phyloP scores from a whole-genome alignment of 2,329 filamentous ascomycete species.

The Dothideomycetes sp. region DNA sequence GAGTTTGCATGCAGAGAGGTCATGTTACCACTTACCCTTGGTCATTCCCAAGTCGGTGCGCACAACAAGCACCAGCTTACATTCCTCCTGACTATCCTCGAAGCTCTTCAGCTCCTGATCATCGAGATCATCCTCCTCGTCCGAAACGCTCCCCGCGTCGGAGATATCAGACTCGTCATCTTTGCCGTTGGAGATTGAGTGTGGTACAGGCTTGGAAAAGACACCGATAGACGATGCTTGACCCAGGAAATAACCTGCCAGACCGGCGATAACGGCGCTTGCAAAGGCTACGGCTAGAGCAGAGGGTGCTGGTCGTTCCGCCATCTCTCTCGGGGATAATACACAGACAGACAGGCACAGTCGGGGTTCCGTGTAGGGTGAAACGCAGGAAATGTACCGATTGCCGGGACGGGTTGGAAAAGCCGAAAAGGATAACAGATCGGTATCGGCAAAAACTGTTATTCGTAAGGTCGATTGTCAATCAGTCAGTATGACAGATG shows the following conservation, averaged over 20 bases:
- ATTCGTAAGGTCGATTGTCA: too few species aligned
- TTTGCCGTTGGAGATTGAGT: conserved; percentile 15
- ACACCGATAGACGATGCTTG: conserved; percentile 60
- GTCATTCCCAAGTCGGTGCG: conserved; percentile 94
- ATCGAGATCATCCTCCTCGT: conserved; percentile 23
- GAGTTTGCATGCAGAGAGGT: too few species aligned
- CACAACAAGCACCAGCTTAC: conserved; percentile 87
- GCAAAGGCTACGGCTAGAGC: conserved; percentile 54
- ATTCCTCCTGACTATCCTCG: conserved; percentile 57
- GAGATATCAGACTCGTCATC: conserved; percentile 19
- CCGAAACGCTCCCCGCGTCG: conserved; percentile 1
- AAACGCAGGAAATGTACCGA: too few species aligned
- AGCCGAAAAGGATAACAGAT: too few species aligned
- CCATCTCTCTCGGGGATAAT: not conserved
- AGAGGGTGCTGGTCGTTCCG: conserved; percentile 31
- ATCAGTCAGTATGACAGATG: too few species aligned
- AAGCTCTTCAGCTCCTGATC: conserved; percentile 37
- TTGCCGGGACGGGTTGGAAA: too few species aligned
- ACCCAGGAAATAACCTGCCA: conserved; percentile 65
- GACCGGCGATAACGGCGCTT: conserved; percentile 61
- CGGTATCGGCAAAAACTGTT: too few species aligned
- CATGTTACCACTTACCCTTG: conserved; percentile 62
- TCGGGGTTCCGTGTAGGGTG: too few species aligned
- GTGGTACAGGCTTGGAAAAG: conserved; percentile 35
- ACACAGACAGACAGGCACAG: not conserved